Percentiles rank a stretch among this genome's conserved stretches.
phyloP scores from a whole-genome alignment of 2,329 filamentous ascomycete genomes.

The Berkeleyomyces basicola region DNA sequence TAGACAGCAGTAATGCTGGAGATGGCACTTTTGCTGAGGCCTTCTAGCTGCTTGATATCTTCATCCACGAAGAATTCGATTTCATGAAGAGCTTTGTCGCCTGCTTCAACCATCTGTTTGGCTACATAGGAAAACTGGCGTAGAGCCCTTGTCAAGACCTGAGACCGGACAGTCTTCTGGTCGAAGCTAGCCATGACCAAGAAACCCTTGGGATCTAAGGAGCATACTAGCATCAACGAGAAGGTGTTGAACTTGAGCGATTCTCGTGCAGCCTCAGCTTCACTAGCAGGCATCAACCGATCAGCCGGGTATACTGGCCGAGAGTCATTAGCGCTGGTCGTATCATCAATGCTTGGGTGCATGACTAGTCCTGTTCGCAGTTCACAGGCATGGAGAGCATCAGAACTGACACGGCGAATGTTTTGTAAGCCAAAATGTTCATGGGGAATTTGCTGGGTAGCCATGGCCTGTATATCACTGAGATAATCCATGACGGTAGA shows the following conservation, averaged over 20 bases:
- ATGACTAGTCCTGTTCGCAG: slow-evolving; percentile 38
- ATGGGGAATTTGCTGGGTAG: slow-evolving; percentile 41
- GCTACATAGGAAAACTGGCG: slow-evolving; percentile 35
- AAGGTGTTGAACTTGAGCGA: slow-evolving; percentile 44
- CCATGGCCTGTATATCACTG: slow-evolving; percentile 37
- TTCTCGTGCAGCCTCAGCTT: slow-evolving; percentile 40
- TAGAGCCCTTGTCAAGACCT: slow-evolving; percentile 36
- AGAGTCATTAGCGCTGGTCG: slow-evolving; percentile 15
- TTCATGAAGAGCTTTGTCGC: slow-evolving; percentile 20
- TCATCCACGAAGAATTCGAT: slow-evolving; percentile 22
- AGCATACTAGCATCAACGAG: slow-evolving; percentile 49
- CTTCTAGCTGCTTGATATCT: slow-evolving; percentile 22
- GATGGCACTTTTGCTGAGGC: slow-evolving; percentile 18
- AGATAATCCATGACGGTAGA: slow-evolving; percentile 34
- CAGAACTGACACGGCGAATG: slow-evolving; percentile 38
- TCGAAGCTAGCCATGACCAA: slow-evolving; percentile 48
- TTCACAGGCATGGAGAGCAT: slow-evolving; percentile 38
- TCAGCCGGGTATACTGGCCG: slow-evolving; percentile 26
- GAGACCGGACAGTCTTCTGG: slow-evolving; percentile 36
- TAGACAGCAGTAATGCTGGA: slow-evolving; percentile 17
- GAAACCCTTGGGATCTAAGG: slow-evolving; percentile 37
- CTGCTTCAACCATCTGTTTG: slow-evolving; percentile 29
- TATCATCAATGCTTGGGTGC: slow-evolving; percentile 25
- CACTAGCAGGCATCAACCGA: slow-evolving; percentile 36
- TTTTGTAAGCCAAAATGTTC: slow-evolving; percentile 47